These are phyloP conservation scores for Saccharomycopsis capsularis DNA, from an alignment of 805 yeast species.

Conservation along the genomic window DNA sequence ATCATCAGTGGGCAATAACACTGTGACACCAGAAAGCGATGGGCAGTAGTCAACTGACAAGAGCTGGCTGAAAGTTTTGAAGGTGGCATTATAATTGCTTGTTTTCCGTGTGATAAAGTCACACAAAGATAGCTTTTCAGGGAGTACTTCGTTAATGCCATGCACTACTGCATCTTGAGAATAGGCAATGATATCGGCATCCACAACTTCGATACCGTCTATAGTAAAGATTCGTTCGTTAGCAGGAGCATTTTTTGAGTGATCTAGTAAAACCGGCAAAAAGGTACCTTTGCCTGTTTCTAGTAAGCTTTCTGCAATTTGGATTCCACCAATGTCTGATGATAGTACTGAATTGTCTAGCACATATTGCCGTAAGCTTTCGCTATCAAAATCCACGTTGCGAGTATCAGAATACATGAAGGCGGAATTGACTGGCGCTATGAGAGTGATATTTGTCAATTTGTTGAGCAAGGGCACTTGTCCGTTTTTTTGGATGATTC, in stretches of 20 bases:
- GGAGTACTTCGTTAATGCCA: conserved; percentile 46
- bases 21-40: conserved; percentile 31
- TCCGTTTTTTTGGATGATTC: conserved; percentile 54
- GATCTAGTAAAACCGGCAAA: conserved; percentile 30
- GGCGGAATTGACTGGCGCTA: conserved; percentile 80
- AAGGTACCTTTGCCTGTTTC: conserved; percentile 10
- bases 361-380: conserved; percentile 30
- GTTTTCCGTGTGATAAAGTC: conserved; percentile 5
- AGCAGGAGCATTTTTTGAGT: conserved; percentile 25
- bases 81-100: not conserved
- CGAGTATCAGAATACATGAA: conserved; percentile 39
- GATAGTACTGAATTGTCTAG: conserved; percentile 30
- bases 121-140: conserved; percentile 32
- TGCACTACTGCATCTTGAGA: conserved; percentile 63
- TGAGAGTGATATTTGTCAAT: conserved; percentile 57
- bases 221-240: conserved; percentile 24
- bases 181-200: conserved; percentile 49
- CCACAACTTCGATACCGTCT: conserved; percentile 44
- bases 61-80: not conserved
- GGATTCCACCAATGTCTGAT: conserved; percentile 28
- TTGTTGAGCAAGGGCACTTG: conserved; percentile 55
- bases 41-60: conserved; percentile 4
- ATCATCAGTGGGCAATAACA: conserved; percentile 41
- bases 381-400: conserved; percentile 24
- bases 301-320: conserved; percentile 25